phyloP scores from a whole-genome alignment of 495 filamentous ascomycete genomes.

The Aspergillus avenaceus region DNA sequence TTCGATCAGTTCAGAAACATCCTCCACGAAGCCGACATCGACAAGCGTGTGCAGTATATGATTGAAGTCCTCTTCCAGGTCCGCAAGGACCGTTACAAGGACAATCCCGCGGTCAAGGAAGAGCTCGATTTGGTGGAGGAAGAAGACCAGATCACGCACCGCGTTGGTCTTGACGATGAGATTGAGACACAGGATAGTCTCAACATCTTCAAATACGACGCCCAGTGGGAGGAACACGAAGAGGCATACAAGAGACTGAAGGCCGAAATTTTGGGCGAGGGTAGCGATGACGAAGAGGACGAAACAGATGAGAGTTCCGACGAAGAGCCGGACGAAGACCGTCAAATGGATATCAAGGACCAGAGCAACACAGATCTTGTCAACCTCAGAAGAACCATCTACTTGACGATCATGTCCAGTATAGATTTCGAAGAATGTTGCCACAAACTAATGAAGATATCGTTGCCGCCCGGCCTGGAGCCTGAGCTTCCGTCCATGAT shows the following conservation, averaged over 20 bases:
- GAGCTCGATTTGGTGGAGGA: constrained; percentile 95
- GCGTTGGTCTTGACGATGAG: constrained; percentile 70
- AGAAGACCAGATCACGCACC: constrained; percentile 95
- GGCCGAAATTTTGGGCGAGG: constrained; percentile 92
- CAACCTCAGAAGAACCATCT: constrained; percentile 89
- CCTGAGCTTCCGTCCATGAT: constrained; percentile 92
- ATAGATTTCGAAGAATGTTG: constrained; percentile 92
- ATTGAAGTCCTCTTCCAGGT: constrained; percentile 97
- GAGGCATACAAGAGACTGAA: constrained; percentile 83
- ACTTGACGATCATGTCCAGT: constrained; percentile 93
- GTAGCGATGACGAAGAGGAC: constrained; percentile 69
- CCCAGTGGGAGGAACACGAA: constrained; percentile 87
- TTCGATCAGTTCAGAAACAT: constrained; percentile 96
- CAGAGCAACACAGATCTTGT: constrained; percentile 94
- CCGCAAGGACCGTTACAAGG: constrained; percentile 93
- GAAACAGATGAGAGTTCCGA: constrained; percentile 71
- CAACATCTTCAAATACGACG: constrained; percentile 93
- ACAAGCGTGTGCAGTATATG: constrained; percentile 97
- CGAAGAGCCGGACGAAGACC: constrained; percentile 74
- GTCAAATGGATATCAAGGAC: constrained; percentile 89
- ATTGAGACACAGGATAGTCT: constrained; percentile 78
- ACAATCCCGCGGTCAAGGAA: constrained; percentile 84
- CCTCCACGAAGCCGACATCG: constrained; percentile 91
- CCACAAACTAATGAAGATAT: constrained; percentile 93
- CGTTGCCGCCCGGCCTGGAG: constrained; percentile 82